Evolutionary conservation across 495 filamentous ascomycete genomes (phyloP).

Genomic region (Jackrogersella multiformis): DNA sequence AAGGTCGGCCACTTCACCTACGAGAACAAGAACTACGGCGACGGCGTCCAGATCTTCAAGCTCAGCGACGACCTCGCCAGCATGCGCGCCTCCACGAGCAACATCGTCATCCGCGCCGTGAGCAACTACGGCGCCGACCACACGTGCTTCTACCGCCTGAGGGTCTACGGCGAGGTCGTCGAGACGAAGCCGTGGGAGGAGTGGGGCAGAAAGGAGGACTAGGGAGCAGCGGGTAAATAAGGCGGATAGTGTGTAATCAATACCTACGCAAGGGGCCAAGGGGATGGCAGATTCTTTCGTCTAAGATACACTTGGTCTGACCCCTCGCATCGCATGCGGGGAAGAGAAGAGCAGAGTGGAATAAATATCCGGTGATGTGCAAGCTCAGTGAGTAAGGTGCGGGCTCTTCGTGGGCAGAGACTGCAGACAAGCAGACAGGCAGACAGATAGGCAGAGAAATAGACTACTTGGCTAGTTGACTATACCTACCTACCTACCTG

Average conservation of each 20-base stretch:
- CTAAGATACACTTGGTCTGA: too few relatives aligned
- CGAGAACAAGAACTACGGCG: constrained; percentile 52
- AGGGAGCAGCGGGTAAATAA: not conserved
- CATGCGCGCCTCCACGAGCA: constrained; percentile 48
- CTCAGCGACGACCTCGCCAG: constrained; percentile 53
- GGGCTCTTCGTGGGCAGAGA: too few relatives aligned
- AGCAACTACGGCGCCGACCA: constrained; percentile 65
- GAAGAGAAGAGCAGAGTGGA: not conserved
- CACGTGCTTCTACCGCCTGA: constrained; percentile 70
- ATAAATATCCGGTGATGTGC: too few relatives aligned
- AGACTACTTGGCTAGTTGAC: too few relatives aligned
- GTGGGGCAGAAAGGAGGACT: not conserved
- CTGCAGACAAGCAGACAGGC: not conserved
- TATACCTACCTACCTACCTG: too few relatives aligned
- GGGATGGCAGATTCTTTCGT: too few relatives aligned
- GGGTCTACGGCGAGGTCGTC: constrained; percentile 60
- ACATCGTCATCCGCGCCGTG: constrained; percentile 60
- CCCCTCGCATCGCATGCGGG: not conserved
- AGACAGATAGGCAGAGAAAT: too few relatives aligned
- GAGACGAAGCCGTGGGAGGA: constrained; percentile 17
- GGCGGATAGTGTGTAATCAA: not conserved
- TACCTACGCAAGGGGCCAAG: too few relatives aligned
- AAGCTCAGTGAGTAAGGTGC: too few relatives aligned
- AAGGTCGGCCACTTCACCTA: constrained; percentile 65
- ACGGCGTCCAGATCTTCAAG: constrained; percentile 60